Base-by-base conservation (phyloP, 129 eudicot genomes). In the Arctium lappa region DNA sequence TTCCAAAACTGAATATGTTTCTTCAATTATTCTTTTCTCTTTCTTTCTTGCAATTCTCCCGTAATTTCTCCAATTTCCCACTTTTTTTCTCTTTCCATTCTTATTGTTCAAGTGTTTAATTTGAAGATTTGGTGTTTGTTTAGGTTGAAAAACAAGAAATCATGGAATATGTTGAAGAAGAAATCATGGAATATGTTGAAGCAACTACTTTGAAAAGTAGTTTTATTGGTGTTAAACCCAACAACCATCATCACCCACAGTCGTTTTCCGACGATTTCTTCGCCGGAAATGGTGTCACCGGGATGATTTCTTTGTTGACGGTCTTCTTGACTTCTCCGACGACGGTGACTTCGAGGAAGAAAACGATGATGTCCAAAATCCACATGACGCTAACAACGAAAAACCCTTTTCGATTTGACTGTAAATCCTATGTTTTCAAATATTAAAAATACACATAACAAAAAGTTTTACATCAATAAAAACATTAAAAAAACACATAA, bases 261-360 rank as follows among this genome's bases (percentile, higher is more conserved):
- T n/a, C n/a, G n/a, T n/a, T n/a, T n/a, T n/a, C n/a, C n/a, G n/a
- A n/a, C n/a, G n/a, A n/a, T n/a, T n/a, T n/a, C n/a, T n/a, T n/a
- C 78, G 12, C 69, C 8, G 83, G 68, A 6, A 80, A 77, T 83
- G 88, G 72, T n/a, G 85, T 71, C 65, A 16, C 84, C 30, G 86
- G 86, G 94, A 93, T 1, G 98, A 93, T 30, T 80, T 91, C 42
- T 89, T 88, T 13, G 96, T 93, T 0, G 98, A 93, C 81, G 93
- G 89, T 31, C 90, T 93, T 5, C 92, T 93, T 22, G 98, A 93
- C 69, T 91, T 93, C 63, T 93, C 98, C 9, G 89, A 89, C 13
- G 92, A 85, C 50, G 86, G 81, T 7, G 81, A 80, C 27, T 79
- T 77, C 39, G 88, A 76, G 40, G 92, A 85, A 10, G 70, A 90